These are phyloP conservation scores for Colletotrichum agaves DNA, from an alignment of 2,329 filamentous ascomycete species.

Conservation along the genomic window DNA sequence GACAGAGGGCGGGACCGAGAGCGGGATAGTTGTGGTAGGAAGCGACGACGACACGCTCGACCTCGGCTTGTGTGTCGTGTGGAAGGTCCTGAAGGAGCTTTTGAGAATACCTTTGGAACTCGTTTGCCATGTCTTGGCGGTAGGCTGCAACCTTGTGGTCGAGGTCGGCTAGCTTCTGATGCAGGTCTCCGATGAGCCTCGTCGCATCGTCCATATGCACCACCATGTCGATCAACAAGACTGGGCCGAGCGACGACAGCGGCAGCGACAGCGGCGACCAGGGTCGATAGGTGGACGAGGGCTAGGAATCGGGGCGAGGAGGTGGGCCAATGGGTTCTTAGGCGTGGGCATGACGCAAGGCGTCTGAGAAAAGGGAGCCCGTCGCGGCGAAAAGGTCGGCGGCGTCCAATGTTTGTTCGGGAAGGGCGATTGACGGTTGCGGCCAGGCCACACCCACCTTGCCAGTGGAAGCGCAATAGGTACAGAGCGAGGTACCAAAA, in stretches of 20 bases:
- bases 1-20: constrained; percentile 51
- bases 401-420: constrained; percentile 36
- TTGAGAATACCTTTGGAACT: constrained; percentile 66
- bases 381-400: constrained; percentile 32
- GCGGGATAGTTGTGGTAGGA: constrained; percentile 58
- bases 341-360: constrained; percentile 37
- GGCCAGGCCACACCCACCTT: constrained; percentile 27
- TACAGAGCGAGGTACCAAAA: background rate
- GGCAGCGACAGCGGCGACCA: constrained; percentile 15
- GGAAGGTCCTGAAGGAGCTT: constrained; percentile 60
- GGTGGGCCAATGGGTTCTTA: constrained; percentile 36
- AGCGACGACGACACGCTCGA: constrained; percentile 59
- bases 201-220: constrained; percentile 57
- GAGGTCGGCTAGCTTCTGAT: constrained; percentile 64
- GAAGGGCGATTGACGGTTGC: constrained; percentile 32
- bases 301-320: constrained; percentile 29
- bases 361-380: constrained; percentile 31
- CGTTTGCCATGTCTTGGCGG: constrained; percentile 65
- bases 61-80: constrained; percentile 56
- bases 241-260: constrained; percentile 11
- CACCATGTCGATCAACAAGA: constrained; percentile 29
- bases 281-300: constrained; percentile 21
- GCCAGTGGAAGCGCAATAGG: background rate
- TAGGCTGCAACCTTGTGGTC: constrained; percentile 67
- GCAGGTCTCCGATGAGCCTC: constrained; percentile 62